phyloP scores from a whole-genome alignment of 345 rosid species.

The Euphorbia lathyris region DNA sequence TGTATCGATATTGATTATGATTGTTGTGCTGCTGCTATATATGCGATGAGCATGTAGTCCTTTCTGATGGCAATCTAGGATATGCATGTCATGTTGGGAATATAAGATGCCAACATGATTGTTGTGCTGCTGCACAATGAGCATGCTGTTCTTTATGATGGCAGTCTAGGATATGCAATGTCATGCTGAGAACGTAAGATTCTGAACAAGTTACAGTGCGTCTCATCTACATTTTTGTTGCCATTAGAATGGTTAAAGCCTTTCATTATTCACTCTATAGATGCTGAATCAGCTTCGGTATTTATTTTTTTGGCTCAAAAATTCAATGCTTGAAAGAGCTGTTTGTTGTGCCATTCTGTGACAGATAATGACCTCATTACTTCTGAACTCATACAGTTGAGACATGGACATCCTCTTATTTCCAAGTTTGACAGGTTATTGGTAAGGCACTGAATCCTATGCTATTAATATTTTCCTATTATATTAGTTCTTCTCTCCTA shows the following conservation, averaged over 20 bases:
- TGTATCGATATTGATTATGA: not conserved
- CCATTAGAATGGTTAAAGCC: slow-evolving; percentile 18
- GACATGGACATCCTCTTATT: slow-evolving; percentile 46
- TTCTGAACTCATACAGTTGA: slow-evolving; percentile 42
- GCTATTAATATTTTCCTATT: not conserved
- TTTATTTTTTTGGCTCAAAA: not conserved
- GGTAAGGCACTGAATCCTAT: slow-evolving; percentile 46
- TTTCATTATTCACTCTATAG: not conserved
- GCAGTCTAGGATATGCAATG: not conserved
- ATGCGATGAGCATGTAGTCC: not conserved
- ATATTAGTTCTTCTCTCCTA: slow-evolving; percentile 5
- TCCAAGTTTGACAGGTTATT: slow-evolving; percentile 64
- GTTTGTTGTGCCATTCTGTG: slow-evolving; percentile 17
- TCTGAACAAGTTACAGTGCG: slow-evolving; percentile 2
- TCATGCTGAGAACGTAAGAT: slow-evolving; percentile 3
- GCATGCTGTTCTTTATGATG: not conserved
- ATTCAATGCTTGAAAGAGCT: slow-evolving; percentile 10
- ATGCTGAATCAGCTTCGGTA: not conserved
- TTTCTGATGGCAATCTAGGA: not conserved
- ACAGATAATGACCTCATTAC: slow-evolving; percentile 34
- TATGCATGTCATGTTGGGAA: too few species aligned
- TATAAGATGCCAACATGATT: not conserved
- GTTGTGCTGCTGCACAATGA: not conserved
- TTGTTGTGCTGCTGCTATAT: not conserved
- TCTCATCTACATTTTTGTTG: slow-evolving; percentile 11